Conservation (phyloP, 306 rosid genomes). For the Fragaria vesca region DNA sequence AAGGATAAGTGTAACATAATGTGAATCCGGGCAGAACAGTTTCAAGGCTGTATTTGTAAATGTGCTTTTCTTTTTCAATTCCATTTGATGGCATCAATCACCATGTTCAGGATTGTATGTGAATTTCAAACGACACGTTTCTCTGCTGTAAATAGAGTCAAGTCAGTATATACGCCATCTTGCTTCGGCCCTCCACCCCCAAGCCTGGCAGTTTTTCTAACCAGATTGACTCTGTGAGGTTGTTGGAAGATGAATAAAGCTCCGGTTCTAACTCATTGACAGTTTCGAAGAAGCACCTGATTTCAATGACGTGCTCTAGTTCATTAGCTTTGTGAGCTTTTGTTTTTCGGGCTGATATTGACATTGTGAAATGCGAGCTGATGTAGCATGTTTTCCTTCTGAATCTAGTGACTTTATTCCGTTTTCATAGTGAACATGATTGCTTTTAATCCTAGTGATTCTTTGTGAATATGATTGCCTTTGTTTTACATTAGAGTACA, state of each 20-base stretch:
- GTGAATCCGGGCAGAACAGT: slow-evolving; percentile 47
- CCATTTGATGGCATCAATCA: slow-evolving; percentile 23
- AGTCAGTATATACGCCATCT: slow-evolving; percentile 13
- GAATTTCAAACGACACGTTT: slow-evolving; percentile 34
- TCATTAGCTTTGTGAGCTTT: slow-evolving; percentile 1
- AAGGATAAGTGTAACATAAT: slow-evolving; percentile 88
- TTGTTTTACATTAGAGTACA: neutral
- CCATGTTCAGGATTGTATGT: slow-evolving; percentile 35
- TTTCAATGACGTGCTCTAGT: neutral
- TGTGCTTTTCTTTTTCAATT: slow-evolving; percentile 25
- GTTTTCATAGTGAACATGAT: neutral
- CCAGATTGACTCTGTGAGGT: slow-evolving; percentile 7
- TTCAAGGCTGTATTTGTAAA: slow-evolving; percentile 45
- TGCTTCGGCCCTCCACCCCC: neutral
- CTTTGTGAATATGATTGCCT: neutral
- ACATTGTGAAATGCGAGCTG: slow-evolving; percentile 12
- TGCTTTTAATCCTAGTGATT: neutral
- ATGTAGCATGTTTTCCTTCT: slow-evolving; percentile 1
- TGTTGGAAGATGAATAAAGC: slow-evolving; percentile 12
- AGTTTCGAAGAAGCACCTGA: neutral
- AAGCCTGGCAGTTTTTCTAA: neutral
- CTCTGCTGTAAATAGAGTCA: slow-evolving; percentile 51
- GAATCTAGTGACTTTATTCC: neutral
- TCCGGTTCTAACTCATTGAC: slow-evolving; percentile 11
- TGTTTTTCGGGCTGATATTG: neutral